Evolutionary conservation across 2,329 filamentous ascomycete genomes (phyloP).

Genomic region (Trichoderma endophyticum): DNA sequence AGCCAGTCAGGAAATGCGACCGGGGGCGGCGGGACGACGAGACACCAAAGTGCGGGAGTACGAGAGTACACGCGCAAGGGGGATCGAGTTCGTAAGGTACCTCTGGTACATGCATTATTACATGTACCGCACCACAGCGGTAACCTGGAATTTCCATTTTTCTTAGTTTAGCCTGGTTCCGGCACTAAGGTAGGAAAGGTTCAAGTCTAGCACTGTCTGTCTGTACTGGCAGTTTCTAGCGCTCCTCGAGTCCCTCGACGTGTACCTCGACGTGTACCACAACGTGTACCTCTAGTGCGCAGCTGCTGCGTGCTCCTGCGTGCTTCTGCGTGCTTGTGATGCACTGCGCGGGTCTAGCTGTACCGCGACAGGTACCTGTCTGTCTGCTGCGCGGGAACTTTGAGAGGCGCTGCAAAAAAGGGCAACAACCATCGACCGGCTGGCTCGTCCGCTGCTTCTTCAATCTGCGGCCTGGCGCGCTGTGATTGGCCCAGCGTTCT

Average conservation of each 20-base stretch:
- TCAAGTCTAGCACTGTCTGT: not conserved
- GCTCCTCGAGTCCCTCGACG: not conserved
- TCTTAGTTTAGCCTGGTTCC: not conserved
- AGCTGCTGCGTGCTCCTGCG: not conserved
- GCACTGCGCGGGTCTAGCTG: not conserved
- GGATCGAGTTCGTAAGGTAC: not conserved
- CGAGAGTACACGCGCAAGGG: not conserved
- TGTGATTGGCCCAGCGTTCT: not conserved
- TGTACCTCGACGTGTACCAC: not conserved
- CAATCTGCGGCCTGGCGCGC: not conserved
- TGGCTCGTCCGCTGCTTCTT: not conserved
- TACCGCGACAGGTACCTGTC: not conserved
- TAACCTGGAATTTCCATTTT: not conserved
- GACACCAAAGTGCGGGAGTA: slow-evolving; percentile 4
- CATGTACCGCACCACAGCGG: not conserved
- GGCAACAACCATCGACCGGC: not conserved
- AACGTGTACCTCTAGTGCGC: not conserved
- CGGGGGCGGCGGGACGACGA: slow-evolving; percentile 14
- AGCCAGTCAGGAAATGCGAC: slow-evolving; percentile 3
- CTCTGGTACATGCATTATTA: not conserved
- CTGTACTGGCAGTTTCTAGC: not conserved
- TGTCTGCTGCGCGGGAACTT: not conserved
- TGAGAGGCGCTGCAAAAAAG: not conserved
- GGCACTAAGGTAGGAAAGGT: not conserved
- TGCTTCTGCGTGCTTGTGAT: not conserved